Conservation (phyloP, 2,329 filamentous ascomycete genomes). For the Cladophialophora psammophila region DNA sequence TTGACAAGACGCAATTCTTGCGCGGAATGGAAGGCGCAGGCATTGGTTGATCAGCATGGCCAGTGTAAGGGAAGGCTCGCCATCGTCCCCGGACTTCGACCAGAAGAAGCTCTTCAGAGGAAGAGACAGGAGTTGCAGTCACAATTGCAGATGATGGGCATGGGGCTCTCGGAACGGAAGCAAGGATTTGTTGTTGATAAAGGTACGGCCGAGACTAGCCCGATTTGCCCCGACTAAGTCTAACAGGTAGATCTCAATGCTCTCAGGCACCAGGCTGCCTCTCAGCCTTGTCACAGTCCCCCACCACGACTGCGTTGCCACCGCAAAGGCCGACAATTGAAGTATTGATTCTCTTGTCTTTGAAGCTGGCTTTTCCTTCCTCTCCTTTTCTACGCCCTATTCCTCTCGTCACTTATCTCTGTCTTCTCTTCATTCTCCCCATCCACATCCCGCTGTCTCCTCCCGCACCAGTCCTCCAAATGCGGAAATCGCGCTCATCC, state of each 20-base stretch:
- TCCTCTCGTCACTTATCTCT: neutral
- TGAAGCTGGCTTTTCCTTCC: neutral
- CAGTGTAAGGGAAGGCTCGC: conserved; percentile 11
- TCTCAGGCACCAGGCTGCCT: neutral
- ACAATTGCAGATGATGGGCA: neutral
- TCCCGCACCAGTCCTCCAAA: conserved; percentile 7
- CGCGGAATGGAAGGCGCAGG: conserved; percentile 20
- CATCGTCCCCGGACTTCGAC: conserved; percentile 21
- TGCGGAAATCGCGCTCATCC: conserved; percentile 15
- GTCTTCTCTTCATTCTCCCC: neutral
- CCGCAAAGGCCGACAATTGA: neutral
- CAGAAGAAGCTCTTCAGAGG: neutral
- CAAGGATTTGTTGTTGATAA: conserved; percentile 12
- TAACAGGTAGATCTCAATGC: no score
- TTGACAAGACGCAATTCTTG: conserved; percentile 14
- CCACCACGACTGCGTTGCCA: neutral
- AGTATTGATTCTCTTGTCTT: neutral
- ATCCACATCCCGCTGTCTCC: neutral
- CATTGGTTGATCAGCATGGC: conserved; percentile 32
- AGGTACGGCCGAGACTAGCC: neutral
- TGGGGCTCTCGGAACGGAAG: neutral
- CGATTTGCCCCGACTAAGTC: no score
- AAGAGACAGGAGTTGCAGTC: neutral
- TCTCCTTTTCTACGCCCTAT: neutral
- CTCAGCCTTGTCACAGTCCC: neutral